These are phyloP conservation scores for Curvularia sp. DNA, from an alignment of 2,329 filamentous ascomycete species.

Conservation along the genomic window DNA sequence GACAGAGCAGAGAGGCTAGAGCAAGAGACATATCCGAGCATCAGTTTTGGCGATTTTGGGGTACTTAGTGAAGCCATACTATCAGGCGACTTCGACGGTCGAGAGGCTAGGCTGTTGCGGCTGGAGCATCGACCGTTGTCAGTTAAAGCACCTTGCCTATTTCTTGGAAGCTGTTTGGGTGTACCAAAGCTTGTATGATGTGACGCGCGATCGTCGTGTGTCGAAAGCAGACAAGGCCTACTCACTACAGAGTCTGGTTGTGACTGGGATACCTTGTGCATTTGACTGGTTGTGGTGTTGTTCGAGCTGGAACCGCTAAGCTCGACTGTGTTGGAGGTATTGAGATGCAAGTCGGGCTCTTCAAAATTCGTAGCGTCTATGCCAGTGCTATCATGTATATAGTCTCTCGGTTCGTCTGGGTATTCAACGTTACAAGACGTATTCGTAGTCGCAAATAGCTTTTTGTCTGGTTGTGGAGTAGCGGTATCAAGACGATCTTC, in stretches of 20 bases:
- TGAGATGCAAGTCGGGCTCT: neutral
- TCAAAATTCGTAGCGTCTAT: neutral
- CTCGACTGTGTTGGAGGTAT: neutral
- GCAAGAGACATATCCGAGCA: constrained; percentile 26
- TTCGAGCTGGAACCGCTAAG: neutral
- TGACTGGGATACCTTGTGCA: neutral
- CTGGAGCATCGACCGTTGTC: constrained; percentile 43
- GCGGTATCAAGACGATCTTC: constrained; percentile 17
- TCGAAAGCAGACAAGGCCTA: constrained; percentile 7
- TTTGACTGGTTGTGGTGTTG: neutral
- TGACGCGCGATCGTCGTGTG: constrained; percentile 16
- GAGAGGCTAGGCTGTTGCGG: constrained; percentile 35
- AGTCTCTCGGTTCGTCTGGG: neutral
- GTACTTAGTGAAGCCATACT: constrained; percentile 26
- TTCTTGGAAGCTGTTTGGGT: constrained; percentile 51
- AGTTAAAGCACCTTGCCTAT: constrained; percentile 55
- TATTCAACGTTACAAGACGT: neutral
- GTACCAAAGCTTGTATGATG: constrained; percentile 20
- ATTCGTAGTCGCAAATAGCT: neutral
- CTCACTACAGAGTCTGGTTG: neutral
- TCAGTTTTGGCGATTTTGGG: constrained; percentile 14
- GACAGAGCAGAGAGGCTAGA: constrained; percentile 30
- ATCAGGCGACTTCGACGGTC: constrained; percentile 24
- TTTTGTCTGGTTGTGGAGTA: constrained; percentile 9
- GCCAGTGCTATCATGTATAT: neutral